A percentile compares a stretch with the other conserved stretches of the same genome.
Conservation (phyloP, 495 filamentous ascomycete genomes). For the Recurvomyces mirabilis region DNA sequence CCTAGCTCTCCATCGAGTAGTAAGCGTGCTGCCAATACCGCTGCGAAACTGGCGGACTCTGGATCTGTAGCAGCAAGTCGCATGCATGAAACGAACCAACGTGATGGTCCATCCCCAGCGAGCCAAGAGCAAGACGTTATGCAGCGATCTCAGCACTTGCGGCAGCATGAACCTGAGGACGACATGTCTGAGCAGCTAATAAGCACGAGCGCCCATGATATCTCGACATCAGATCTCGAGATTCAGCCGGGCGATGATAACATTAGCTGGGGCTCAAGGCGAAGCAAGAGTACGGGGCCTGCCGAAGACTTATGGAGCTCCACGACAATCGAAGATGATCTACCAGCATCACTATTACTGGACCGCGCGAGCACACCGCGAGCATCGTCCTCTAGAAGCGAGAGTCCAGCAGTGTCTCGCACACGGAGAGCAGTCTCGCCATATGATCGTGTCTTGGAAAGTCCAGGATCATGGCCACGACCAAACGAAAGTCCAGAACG, state of each 20-base stretch:
- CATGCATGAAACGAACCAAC: neutral
- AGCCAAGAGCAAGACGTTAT: too few relatives aligned
- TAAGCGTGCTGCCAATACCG: neutral
- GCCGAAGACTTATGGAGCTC: slow-evolving; percentile 18
- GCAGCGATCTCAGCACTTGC: too few relatives aligned
- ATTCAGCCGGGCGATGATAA: slow-evolving; percentile 21
- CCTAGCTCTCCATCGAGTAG: neutral
- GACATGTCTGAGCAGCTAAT: neutral
- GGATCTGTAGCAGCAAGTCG: too few relatives aligned
- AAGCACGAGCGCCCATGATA: neutral
- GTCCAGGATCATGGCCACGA: slow-evolving; percentile 17
- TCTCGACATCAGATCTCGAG: slow-evolving; percentile 3
- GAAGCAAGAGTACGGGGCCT: slow-evolving; percentile 8
- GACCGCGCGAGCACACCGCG: slow-evolving; percentile 5
- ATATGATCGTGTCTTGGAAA: slow-evolving; percentile 6
- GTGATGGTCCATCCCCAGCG: too few relatives aligned
- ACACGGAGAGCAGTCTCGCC: slow-evolving; percentile 11
- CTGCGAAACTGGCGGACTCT: neutral
- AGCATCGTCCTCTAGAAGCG: neutral
- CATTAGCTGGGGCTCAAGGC: slow-evolving; percentile 18
- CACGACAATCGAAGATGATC: slow-evolving; percentile 17
- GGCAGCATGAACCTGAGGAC: neutral
- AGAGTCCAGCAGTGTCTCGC: slow-evolving; percentile 3
- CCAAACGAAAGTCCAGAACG: slow-evolving; percentile 3
- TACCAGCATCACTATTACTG: slow-evolving; percentile 19